These are phyloP conservation scores for Naegleria lovaniensis DNA, from an alignment of 208 protist genomes.

Conservation along the genomic window DNA sequence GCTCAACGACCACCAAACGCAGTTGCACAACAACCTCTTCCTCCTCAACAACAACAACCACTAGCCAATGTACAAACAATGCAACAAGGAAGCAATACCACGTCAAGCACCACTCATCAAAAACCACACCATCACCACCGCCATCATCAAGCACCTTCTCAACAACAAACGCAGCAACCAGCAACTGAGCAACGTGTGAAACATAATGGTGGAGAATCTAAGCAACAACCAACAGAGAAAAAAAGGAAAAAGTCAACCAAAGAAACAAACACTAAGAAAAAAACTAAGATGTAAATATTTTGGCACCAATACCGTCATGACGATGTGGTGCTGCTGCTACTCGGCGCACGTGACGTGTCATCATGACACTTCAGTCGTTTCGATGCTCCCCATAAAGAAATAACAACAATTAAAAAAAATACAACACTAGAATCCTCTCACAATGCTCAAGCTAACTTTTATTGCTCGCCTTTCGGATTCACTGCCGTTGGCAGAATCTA, in stretches of 20 bases:
- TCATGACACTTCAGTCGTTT: too few relatives aligned
- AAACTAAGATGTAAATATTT: not conserved
- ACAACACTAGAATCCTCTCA: not conserved
- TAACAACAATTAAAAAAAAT: not conserved
- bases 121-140: not conserved
- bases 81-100: too few relatives aligned
- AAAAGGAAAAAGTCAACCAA: not conserved
- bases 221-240: not conserved
- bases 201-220: too few relatives aligned
- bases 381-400: too few relatives aligned
- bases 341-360: too few relatives aligned
- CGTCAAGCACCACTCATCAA: not conserved
- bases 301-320: too few relatives aligned
- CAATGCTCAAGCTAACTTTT: conserved; percentile 5
- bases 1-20: not conserved
- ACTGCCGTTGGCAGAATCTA: not conserved
- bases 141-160: not conserved
- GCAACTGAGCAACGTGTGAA: not conserved
- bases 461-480: not conserved
- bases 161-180: not conserved
- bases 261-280: not conserved
- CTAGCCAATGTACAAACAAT: not conserved
- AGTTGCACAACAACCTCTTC: not conserved
- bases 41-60: not conserved
- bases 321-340: too few relatives aligned